Evolutionary conservation across 2,329 filamentous ascomycete genomes (phyloP).

Genomic region (Fusarium solani-melongenae): DNA sequence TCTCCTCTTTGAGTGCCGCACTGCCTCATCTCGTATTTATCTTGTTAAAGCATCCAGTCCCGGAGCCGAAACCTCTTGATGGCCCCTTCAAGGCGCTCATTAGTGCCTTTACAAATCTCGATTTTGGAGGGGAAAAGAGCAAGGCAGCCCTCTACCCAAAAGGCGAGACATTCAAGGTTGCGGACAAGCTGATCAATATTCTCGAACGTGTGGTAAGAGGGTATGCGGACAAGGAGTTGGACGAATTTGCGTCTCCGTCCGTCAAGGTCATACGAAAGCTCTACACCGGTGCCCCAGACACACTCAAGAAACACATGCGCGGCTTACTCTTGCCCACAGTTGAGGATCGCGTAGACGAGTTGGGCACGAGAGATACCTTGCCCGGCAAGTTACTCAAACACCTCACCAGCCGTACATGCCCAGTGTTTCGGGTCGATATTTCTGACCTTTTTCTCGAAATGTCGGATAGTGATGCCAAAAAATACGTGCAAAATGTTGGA

Average conservation of each 20-base stretch:
- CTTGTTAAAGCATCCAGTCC: slow-evolving; percentile 68
- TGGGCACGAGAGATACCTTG: slow-evolving; percentile 80
- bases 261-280: slow-evolving; percentile 78
- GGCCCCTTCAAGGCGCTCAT: slow-evolving; percentile 77
- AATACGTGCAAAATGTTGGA: slow-evolving; percentile 90
- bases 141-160: slow-evolving; percentile 74
- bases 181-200: slow-evolving; percentile 75
- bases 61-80: slow-evolving; percentile 75
- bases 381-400: slow-evolving; percentile 81
- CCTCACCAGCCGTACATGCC: slow-evolving; percentile 77
- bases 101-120: slow-evolving; percentile 84
- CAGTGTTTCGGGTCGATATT: slow-evolving; percentile 78
- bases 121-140: slow-evolving; percentile 68
- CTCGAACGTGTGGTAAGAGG: slow-evolving; percentile 72
- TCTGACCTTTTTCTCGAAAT: slow-evolving; percentile 87
- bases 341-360: slow-evolving; percentile 78
- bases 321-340: slow-evolving; percentile 78
- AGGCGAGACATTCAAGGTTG: slow-evolving; percentile 67
- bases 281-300: slow-evolving; percentile 74
- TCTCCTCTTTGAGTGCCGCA: slow-evolving; percentile 71
- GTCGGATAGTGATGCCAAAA: slow-evolving; percentile 81
- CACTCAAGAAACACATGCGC: slow-evolving; percentile 71
- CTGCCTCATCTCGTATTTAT: slow-evolving; percentile 78
- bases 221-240: slow-evolving; percentile 77
- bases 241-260: slow-evolving; percentile 76